Evolutionary conservation across 1,284 basidiomycete species (phyloP).

Genomic region (Kwoniella shivajii): DNA sequence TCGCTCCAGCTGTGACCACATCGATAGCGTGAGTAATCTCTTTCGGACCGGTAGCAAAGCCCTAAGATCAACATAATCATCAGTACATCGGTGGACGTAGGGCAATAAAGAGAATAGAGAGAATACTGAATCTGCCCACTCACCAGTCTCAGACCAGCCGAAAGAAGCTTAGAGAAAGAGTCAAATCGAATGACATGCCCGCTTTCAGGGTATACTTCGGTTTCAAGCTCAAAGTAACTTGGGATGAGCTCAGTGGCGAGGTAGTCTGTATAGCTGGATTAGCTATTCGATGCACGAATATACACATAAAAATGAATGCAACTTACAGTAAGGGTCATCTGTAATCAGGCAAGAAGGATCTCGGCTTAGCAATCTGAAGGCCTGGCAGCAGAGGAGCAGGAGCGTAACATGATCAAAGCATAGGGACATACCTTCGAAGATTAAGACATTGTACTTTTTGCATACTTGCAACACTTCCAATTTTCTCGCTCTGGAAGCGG

Average conservation of each 20-base stretch:
- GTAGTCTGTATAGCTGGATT: slow-evolving; percentile 57
- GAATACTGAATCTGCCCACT: no score
- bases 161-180: slow-evolving; percentile 83
- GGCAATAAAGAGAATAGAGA: no score
- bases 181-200: slow-evolving; percentile 86
- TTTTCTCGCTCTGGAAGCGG: slow-evolving; percentile 71
- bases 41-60: slow-evolving; percentile 79
- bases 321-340: slow-evolving; percentile 74
- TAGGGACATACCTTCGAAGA: slow-evolving; percentile 69
- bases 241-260: slow-evolving; percentile 61
- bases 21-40: slow-evolving; percentile 74
- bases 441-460: slow-evolving; percentile 73
- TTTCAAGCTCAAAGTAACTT: slow-evolving; percentile 79
- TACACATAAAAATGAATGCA: not conserved
- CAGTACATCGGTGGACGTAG: no score
- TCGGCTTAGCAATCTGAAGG: slow-evolving; percentile 3
- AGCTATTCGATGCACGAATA: not conserved
- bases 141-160: slow-evolving; percentile 62
- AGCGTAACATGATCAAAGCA: not conserved
- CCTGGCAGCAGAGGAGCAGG: slow-evolving; percentile 3
- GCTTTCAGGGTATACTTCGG: slow-evolving; percentile 54
- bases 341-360: not conserved
- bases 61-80: slow-evolving; percentile 44
- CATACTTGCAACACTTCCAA: slow-evolving; percentile 75
- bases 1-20: slow-evolving; percentile 60